Conservation (phyloP, 108 stramenopile species). For the Bacterosira constricta region DNA sequence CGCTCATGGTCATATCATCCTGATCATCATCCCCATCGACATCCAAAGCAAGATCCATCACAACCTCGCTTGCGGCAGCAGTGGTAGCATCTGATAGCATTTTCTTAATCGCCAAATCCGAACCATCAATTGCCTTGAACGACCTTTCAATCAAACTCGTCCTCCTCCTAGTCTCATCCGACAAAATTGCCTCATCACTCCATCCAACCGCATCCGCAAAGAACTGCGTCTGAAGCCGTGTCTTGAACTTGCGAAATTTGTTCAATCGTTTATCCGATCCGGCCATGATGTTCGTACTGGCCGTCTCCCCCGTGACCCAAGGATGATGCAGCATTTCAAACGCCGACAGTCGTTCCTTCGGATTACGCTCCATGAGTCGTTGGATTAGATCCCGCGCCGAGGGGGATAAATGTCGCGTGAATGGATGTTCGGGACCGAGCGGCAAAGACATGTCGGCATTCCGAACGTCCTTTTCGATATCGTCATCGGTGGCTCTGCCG, state of each 20-base stretch:
- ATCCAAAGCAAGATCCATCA: not conserved
- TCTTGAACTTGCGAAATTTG: constrained; percentile 64
- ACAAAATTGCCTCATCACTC: constrained; percentile 50
- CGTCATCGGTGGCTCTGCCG: constrained; percentile 76
- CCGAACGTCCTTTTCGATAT: constrained; percentile 65
- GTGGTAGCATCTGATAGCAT: not conserved
- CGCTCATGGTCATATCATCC: constrained; percentile 60
- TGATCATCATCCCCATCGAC: constrained; percentile 42
- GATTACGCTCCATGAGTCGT: constrained; percentile 72
- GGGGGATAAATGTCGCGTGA: constrained; percentile 62
- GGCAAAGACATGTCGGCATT: constrained; percentile 46
- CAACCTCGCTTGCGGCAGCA: constrained; percentile 16
- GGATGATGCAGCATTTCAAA: constrained; percentile 89
- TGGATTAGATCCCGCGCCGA: constrained; percentile 78
- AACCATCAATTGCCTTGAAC: constrained; percentile 67
- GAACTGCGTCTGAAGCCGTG: constrained; percentile 68
- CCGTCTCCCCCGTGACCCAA: constrained; percentile 87
- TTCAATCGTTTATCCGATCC: constrained; percentile 66
- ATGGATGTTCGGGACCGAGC: constrained; percentile 41
- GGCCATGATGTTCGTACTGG: constrained; percentile 66
- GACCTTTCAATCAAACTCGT: constrained; percentile 76
- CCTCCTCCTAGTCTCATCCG: constrained; percentile 49
- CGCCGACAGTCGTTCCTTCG: constrained; percentile 69
- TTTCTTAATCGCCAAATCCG: constrained; percentile 9
- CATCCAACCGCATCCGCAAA: constrained; percentile 66